Evolutionary conservation across 345 rosid genomes (phyloP).

Genomic region (Chamaenerion angustifolium): DNA sequence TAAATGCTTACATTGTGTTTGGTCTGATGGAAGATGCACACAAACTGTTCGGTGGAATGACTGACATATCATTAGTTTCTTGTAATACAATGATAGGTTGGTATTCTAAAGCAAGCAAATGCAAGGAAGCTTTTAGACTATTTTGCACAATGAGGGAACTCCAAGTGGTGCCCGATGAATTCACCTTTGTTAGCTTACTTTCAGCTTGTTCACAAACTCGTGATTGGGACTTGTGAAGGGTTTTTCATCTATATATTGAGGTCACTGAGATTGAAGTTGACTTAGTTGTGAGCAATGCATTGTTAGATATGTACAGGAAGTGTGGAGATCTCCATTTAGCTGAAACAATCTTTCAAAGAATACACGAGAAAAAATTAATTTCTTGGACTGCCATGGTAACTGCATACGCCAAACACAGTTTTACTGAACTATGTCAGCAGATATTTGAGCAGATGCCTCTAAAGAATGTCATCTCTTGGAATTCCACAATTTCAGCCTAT

Average conservation of each 20-base stretch:
- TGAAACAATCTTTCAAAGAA: slow-evolving; percentile 12
- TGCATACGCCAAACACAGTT: slow-evolving; percentile 16
- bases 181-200: slow-evolving; percentile 18
- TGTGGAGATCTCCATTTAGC: slow-evolving; percentile 16
- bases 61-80: slow-evolving; percentile 19
- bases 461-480: slow-evolving; percentile 27
- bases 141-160: slow-evolving; percentile 17
- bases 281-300: slow-evolving; percentile 21
- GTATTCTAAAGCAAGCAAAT: slow-evolving; percentile 18
- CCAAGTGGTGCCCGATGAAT: slow-evolving; percentile 16
- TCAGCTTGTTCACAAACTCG: slow-evolving; percentile 12
- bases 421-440: slow-evolving; percentile 8
- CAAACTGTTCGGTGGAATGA: slow-evolving; percentile 22
- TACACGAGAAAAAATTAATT: slow-evolving; percentile 24
- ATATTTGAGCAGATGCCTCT: slow-evolving; percentile 15
- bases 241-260: slow-evolving; percentile 19
- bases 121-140: slow-evolving; percentile 17
- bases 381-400: slow-evolving; percentile 30
- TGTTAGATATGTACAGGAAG: slow-evolving; percentile 22
- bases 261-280: slow-evolving; percentile 14
- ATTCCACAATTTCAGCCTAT: slow-evolving; percentile 19
- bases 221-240: slow-evolving; percentile 15
- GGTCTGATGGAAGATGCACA: slow-evolving; percentile 10
- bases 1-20: slow-evolving; percentile 4
- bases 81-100: slow-evolving; percentile 33